Percentiles rank a stretch among this genome's conserved stretches.
These are phyloP conservation scores for Echria macrotheca DNA, from an alignment of 495 filamentous ascomycete genomes.

Conservation along the genomic window DNA sequence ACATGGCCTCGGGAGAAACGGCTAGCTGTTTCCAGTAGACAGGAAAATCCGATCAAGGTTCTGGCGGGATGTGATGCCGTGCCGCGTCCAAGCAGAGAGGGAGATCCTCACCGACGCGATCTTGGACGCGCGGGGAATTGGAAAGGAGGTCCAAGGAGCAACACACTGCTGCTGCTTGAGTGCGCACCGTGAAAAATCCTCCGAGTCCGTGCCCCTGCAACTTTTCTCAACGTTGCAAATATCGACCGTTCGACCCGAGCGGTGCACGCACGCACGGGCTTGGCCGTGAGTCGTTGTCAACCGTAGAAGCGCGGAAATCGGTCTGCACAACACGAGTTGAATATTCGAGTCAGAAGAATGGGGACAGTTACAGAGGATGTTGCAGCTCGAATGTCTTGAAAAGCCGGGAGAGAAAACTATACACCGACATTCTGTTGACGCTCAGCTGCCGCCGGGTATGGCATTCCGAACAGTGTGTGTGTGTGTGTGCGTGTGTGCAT, in stretches of 20 bases:
- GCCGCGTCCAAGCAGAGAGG: background rate
- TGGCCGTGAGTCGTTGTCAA: background rate
- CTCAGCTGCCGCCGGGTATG: too few relatives aligned
- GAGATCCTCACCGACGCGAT: constrained; percentile 1
- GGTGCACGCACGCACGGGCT: background rate
- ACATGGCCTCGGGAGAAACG: background rate
- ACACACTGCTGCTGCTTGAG: constrained; percentile 1
- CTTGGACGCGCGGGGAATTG: too few relatives aligned
- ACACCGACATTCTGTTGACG: too few relatives aligned
- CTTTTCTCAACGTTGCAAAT: too few relatives aligned
- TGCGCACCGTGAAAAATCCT: background rate
- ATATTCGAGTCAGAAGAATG: too few relatives aligned
- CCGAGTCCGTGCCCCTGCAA: constrained; percentile 8
- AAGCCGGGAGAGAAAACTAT: too few relatives aligned
- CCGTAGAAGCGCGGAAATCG: background rate
- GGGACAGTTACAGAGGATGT: too few relatives aligned
- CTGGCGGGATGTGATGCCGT: background rate
- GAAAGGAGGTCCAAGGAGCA: too few relatives aligned
- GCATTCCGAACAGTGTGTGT: background rate
- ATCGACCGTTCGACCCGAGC: constrained; percentile 2
- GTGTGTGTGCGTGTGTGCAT: too few relatives aligned
- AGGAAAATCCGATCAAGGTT: background rate
- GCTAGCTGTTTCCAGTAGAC: constrained; percentile 3
- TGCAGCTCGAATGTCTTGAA: too few relatives aligned
- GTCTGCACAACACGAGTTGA: too few relatives aligned